phyloP scores from a whole-genome alignment of 2,329 filamentous ascomycete genomes.

The Amylocarpus encephaloides region DNA sequence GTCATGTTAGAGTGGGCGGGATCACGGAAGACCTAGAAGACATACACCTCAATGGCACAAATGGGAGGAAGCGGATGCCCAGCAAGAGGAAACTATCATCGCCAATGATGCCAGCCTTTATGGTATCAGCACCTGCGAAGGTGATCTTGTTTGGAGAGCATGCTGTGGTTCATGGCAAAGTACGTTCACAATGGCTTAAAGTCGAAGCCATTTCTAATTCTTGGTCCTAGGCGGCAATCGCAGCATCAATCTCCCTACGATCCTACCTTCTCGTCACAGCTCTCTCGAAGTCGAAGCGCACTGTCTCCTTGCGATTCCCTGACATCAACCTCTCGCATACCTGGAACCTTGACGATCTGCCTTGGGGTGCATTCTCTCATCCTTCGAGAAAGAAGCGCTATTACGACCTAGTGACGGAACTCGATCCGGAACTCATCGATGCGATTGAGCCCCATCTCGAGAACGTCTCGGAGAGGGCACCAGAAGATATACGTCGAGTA shows the following conservation, averaged over 20 bases:
- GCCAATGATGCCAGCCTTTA: conserved; percentile 79
- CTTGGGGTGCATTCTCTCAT: conserved; percentile 76
- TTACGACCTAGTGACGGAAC: conserved; percentile 77
- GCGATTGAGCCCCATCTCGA: conserved; percentile 75
- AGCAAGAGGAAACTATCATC: conserved; percentile 51
- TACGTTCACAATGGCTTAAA: conserved; percentile 33
- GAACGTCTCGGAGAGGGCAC: conserved; percentile 58
- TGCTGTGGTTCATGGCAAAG: conserved; percentile 95
- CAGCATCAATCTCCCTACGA: conserved; percentile 87
- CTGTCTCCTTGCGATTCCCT: conserved; percentile 80
- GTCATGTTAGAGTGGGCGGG: conserved; percentile 9
- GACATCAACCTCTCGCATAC: conserved; percentile 86
- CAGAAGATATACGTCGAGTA: conserved; percentile 71
- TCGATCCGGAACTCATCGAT: conserved; percentile 76
- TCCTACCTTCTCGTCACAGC: conserved; percentile 96
- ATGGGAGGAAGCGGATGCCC: conserved; percentile 9
- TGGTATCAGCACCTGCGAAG: conserved; percentile 96
- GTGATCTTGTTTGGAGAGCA: conserved; percentile 98
- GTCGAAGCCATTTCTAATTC: background rate
- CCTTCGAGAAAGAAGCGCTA: conserved; percentile 90
- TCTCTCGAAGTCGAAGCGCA: conserved; percentile 84
- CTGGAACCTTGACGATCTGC: conserved; percentile 89
- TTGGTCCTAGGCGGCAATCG: conserved; percentile 68
- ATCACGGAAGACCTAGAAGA: conserved; percentile 13
- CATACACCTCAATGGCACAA: conserved; percentile 20